phyloP scores from a whole-genome alignment of 2,329 filamentous ascomycete species.

The Apiospora phragmitis region DNA sequence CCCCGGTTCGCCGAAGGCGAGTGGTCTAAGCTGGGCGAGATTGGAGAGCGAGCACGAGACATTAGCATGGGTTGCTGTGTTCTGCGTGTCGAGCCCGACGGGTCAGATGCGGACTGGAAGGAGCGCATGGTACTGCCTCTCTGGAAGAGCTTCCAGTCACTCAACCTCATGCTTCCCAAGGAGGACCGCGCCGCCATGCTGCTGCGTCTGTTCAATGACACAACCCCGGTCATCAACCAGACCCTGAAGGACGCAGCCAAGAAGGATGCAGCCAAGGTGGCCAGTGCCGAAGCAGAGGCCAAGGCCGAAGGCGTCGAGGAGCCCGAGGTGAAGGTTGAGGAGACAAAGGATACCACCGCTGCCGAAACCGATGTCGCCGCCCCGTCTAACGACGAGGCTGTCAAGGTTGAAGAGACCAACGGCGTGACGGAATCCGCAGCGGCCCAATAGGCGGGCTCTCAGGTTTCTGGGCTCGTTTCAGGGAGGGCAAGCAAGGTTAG shows the following conservation, averaged over 20 bases:
- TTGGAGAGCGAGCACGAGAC: conserved; percentile 77
- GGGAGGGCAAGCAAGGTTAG: neutral
- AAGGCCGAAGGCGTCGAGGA: conserved; percentile 24
- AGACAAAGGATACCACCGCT: neutral
- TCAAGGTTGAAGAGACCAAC: conserved; percentile 2
- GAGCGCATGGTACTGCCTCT: conserved; percentile 88
- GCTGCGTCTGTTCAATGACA: conserved; percentile 86
- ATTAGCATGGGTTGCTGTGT: conserved; percentile 92
- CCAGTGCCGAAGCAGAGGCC: conserved; percentile 37
- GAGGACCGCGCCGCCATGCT: conserved; percentile 94
- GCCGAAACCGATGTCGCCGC: conserved; percentile 16
- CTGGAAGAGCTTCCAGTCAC: conserved; percentile 88
- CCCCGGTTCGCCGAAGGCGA: conserved; percentile 77
- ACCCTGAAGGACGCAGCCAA: conserved; percentile 51
- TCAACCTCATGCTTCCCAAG: conserved; percentile 98
- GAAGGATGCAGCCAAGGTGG: conserved; percentile 33
- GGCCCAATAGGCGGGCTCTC: neutral
- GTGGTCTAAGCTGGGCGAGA: conserved; percentile 79
- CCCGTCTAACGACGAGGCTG: conserved; percentile 13
- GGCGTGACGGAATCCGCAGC: neutral
- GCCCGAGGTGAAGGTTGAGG: conserved; percentile 18
- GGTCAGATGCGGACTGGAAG: conserved; percentile 56
- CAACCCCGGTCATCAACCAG: conserved; percentile 77
- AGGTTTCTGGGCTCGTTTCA: neutral
- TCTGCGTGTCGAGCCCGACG: conserved; percentile 76